phyloP scores from a whole-genome alignment of 495 filamentous ascomycete species.

The Trichocladium uniseriatum region DNA sequence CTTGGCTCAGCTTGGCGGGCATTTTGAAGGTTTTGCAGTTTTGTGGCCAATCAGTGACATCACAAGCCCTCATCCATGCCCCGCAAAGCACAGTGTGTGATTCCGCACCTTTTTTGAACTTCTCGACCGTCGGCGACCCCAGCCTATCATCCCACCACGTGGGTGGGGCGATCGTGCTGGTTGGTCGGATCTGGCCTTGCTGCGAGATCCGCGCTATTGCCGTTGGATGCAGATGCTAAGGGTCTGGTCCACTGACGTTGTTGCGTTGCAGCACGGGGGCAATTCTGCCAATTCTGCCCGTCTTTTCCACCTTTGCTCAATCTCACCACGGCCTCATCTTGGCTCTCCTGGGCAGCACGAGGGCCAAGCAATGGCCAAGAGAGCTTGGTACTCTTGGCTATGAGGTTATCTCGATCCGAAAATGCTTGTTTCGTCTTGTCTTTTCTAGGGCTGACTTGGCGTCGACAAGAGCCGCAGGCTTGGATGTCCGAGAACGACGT shows the following conservation, averaged over 20 bases:
- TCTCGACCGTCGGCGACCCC: neutral
- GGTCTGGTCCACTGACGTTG: neutral
- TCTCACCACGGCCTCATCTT: too few relatives aligned
- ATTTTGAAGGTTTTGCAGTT: too few relatives aligned
- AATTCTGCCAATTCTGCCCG: too few relatives aligned
- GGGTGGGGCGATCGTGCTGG: neutral
- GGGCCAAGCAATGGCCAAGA: neutral
- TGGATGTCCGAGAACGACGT: too few relatives aligned
- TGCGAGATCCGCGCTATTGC: constrained; percentile 1
- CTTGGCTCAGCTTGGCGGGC: too few relatives aligned
- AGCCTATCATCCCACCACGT: constrained; percentile 7
- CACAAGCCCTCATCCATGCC: too few relatives aligned
- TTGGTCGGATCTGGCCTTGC: neutral
- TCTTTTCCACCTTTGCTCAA: too few relatives aligned
- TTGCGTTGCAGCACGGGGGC: neutral
- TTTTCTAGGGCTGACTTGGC: too few relatives aligned
- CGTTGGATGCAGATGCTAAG: neutral
- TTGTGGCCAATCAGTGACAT: too few relatives aligned
- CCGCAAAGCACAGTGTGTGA: too few relatives aligned
- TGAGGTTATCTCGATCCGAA: neutral
- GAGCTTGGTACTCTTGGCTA: neutral
- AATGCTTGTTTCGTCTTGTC: neutral
- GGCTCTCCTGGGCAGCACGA: neutral
- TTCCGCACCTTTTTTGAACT: too few relatives aligned
- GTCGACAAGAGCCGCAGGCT: too few relatives aligned